Evolutionary conservation across 345 rosid genomes (phyloP).

Genomic region (Barbarea vulgaris): DNA sequence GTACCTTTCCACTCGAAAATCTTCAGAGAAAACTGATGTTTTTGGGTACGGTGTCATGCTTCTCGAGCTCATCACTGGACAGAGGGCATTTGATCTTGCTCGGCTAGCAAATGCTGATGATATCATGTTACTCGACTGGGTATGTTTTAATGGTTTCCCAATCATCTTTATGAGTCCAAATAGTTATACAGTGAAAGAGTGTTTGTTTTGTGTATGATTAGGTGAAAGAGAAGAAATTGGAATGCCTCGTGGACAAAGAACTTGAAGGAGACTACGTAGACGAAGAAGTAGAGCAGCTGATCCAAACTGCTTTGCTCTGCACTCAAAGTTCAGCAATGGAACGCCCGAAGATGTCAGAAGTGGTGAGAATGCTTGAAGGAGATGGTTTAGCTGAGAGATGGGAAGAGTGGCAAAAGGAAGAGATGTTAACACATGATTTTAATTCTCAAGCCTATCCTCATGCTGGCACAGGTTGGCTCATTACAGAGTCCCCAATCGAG

Average conservation of each 20-base stretch:
- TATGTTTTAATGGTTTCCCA: conserved; percentile 39
- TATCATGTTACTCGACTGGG: conserved; percentile 96
- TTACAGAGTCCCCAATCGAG: conserved; percentile 58
- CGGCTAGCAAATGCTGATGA: conserved; percentile 93
- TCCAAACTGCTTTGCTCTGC: conserved; percentile 85
- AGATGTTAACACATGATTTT: conserved; percentile 57
- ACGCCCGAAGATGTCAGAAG: conserved; percentile 94
- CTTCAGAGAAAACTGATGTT: conserved; percentile 94
- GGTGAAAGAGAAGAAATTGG: conserved; percentile 84
- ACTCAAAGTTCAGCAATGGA: conserved; percentile 76
- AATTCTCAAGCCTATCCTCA: conserved; percentile 37
- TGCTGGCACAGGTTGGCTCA: conserved; percentile 50
- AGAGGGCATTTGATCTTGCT: conserved; percentile 90
- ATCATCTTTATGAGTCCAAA: not conserved
- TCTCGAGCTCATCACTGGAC: conserved; percentile 97
- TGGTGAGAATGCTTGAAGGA: conserved; percentile 96
- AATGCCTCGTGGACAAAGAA: conserved; percentile 68
- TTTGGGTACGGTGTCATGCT: conserved; percentile 97
- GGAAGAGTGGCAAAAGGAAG: conserved; percentile 94
- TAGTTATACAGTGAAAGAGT: not conserved
- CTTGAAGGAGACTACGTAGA: conserved; percentile 60
- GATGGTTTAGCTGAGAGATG: conserved; percentile 87
- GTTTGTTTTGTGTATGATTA: conserved; percentile 30
- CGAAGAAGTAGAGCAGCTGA: conserved; percentile 73
- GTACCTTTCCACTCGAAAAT: conserved; percentile 88